phyloP scores from a whole-genome alignment of 495 filamentous ascomycete species.

The Friedmanniomyces endolithicus region DNA sequence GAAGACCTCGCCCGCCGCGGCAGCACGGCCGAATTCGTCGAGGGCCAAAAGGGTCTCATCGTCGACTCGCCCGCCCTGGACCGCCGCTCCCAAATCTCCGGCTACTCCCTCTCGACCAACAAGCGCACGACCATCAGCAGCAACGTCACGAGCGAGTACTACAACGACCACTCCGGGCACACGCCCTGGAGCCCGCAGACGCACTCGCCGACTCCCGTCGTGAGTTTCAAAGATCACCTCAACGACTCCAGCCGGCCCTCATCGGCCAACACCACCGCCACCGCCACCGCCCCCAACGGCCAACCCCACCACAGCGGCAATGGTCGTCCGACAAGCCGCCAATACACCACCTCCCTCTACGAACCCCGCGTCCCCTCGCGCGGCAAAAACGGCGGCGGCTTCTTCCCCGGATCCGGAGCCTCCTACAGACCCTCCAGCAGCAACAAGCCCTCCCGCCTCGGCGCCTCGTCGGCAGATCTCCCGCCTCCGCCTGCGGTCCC shows the following conservation, averaged over 20 bases:
- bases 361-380: constrained; percentile 16
- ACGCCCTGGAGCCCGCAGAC: constrained; percentile 26
- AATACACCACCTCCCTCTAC: constrained; percentile 43
- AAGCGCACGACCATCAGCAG: constrained; percentile 36
- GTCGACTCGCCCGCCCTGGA: constrained; percentile 17
- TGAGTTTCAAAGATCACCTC: constrained; percentile 16
- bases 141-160: constrained; percentile 43
- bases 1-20: constrained; percentile 14
- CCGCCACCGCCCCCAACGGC: too few relatives aligned
- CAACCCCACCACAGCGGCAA: constrained; percentile 31
- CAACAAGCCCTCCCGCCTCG: constrained; percentile 1
- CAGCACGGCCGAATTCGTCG: neutral
- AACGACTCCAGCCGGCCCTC: constrained; percentile 29
- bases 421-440: constrained; percentile 13
- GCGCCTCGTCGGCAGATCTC: neutral
- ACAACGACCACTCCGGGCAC: constrained; percentile 32
- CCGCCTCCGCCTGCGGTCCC: neutral
- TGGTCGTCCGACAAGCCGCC: constrained; percentile 45
- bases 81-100: constrained; percentile 14
- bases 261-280: too few relatives aligned
- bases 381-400: constrained; percentile 16
- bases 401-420: constrained; percentile 24
- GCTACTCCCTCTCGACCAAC: constrained; percentile 25
- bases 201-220: neutral
- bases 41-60: constrained; percentile 19